Base-by-base conservation (phyloP, 2,329 filamentous ascomycete species). In the Ampelomyces quisqualis region DNA sequence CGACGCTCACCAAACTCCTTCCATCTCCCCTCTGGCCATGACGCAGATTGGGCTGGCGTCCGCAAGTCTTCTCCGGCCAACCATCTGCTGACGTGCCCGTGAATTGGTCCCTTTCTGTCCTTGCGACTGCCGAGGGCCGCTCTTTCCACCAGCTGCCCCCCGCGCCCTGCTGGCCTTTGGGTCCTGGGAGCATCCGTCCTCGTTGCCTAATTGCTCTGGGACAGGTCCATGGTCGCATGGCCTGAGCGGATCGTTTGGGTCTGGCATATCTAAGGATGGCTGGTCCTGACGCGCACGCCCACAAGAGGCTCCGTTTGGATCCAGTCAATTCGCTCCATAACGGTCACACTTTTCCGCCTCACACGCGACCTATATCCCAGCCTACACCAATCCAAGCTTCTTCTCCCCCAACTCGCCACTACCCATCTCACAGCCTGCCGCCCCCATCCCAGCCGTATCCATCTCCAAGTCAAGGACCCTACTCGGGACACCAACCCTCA, bases 251-350 rank as follows among this genome's bases (percentile, higher is more conserved):
- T 53, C 47, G 45, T 41, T 14, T 28, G 13, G 26, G 45, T 52
- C 47, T 60, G 49, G 51, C 55, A 61, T 61, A 61, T 63, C 54
- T 65, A 65, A 68, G 59, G 47, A 69, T 69, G 64, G 64, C 64
- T 47, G 64, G 68, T 63, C 62, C 60, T 57, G 60, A 66, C 60
- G 60, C 62, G 62, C 61, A 60, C 50, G 54, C 53, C 57, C 58
- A 64, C 39, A 69, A 69, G 53, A 63, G 63, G 53, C 57, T 57
- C 45, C 65, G 65, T 64, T 60, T 68, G 62, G 64, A 65, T 50
- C 64, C 64, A 35, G 57, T 57, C 57, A 63, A 59, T 54, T 60
- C 60, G 42, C 53, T 50, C 45, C 64, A 64, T 58, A 65, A 64
- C 62, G 58, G 50, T 44, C 60, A 62, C 56, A 49, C 47, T 35